These are phyloP conservation scores for Tolypocladium paradoxum DNA, from an alignment of 2,329 filamentous ascomycete genomes.

Conservation along the genomic window DNA sequence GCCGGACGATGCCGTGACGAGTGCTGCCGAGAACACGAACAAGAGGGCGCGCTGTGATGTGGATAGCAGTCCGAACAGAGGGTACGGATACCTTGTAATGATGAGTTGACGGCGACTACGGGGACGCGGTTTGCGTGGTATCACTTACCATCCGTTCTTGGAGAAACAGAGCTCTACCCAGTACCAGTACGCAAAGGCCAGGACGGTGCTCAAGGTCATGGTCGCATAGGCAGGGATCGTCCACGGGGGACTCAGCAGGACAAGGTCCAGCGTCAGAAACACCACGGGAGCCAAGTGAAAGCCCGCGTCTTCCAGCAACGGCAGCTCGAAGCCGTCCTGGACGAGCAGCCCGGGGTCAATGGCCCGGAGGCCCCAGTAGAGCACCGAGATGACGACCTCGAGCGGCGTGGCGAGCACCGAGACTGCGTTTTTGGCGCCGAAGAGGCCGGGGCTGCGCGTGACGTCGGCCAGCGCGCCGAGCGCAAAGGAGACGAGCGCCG, in stretches of 20 bases:
- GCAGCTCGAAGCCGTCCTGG: conserved; percentile 44
- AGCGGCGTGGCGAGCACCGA: conserved; percentile 56
- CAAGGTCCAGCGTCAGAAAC: conserved; percentile 51
- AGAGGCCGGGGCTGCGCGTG: conserved; percentile 45
- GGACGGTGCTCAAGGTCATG: conserved; percentile 41
- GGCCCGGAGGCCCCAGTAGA: conserved; percentile 61
- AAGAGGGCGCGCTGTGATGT: conserved; percentile 56
- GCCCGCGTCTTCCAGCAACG: conserved; percentile 46
- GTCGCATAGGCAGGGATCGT: conserved; percentile 50
- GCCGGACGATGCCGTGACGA: conserved; percentile 63
- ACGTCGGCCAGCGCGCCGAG: conserved; percentile 55
- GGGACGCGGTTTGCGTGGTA: neutral
- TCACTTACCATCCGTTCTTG: conserved; percentile 51
- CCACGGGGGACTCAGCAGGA: conserved; percentile 65
- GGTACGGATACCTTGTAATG: conserved; percentile 65
- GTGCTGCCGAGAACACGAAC: conserved; percentile 56
- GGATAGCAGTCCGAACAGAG: conserved; percentile 61
- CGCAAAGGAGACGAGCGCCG: conserved; percentile 50
- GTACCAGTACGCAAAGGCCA: conserved; percentile 62
- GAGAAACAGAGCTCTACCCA: conserved; percentile 67
- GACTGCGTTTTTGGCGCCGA: conserved; percentile 56
- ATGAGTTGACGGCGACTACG: conserved; percentile 5
- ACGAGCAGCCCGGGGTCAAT: conserved; percentile 42
- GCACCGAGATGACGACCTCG: conserved; percentile 57
- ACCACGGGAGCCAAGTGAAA: conserved; percentile 58